Percentiles rank a stretch among this genome's conserved stretches.
These are phyloP conservation scores for Penicillium samsonianum DNA, from an alignment of 495 filamentous ascomycete genomes.

Conservation along the genomic window DNA sequence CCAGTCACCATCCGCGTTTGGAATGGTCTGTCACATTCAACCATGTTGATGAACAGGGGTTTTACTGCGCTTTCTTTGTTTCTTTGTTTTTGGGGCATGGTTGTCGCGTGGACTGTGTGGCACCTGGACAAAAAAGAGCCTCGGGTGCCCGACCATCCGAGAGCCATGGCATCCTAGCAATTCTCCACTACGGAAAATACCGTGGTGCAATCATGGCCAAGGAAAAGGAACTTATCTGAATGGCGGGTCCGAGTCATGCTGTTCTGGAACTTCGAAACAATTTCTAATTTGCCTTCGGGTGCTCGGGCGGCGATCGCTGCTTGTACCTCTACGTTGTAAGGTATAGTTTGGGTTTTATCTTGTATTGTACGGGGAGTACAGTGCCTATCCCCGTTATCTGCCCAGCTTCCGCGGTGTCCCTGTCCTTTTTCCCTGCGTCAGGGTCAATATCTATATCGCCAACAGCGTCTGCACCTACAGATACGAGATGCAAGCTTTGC, in stretches of 20 bases:
- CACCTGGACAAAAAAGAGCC: slow-evolving; percentile 1
- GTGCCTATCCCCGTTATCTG: not conserved
- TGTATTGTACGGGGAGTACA: not conserved
- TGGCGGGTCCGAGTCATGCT: slow-evolving; percentile 2
- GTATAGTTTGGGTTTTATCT: not conserved
- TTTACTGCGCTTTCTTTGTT: not conserved
- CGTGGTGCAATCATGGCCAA: slow-evolving; percentile 8
- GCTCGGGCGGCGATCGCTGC: slow-evolving; percentile 6
- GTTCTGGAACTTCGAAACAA: slow-evolving; percentile 1
- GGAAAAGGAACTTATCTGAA: not conserved
- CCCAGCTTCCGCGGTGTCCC: not conserved
- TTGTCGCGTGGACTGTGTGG: not conserved
- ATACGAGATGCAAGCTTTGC: slow-evolving; percentile 10
- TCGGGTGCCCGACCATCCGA: slow-evolving; percentile 11
- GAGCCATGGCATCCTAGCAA: not conserved
- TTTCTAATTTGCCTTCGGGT: slow-evolving; percentile 4
- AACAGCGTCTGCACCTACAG: slow-evolving; percentile 10
- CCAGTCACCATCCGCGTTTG: not conserved
- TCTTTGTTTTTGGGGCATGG: not conserved
- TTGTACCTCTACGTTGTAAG: not conserved
- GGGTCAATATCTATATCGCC: not conserved
- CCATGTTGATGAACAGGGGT: not conserved
- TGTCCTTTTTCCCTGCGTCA: not conserved
- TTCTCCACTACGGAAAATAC: slow-evolving; percentile 12
- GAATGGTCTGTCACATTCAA: not conserved